Percentiles rank a stretch among this genome's conserved stretches.
phyloP scores from a whole-genome alignment of 2,329 filamentous ascomycete species.

The Herpotrichia juniperi region DNA sequence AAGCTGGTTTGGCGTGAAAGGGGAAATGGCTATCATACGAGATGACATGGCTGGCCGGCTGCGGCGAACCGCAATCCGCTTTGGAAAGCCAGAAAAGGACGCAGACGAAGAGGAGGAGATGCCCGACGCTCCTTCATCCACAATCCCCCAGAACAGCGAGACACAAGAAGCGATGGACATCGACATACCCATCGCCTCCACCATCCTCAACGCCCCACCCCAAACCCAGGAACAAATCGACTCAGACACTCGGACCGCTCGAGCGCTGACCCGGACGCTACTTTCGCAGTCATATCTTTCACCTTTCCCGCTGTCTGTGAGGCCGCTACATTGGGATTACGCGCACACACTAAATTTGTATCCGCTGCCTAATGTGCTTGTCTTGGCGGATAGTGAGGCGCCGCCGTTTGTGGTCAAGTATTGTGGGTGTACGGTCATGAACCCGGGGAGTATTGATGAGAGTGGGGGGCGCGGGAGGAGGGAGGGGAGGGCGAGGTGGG shows the following conservation, averaged over 20 bases:
- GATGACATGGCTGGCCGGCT: constrained; percentile 85
- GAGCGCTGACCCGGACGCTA: constrained; percentile 86
- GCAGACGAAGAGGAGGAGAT: constrained; percentile 35
- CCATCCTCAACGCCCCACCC: constrained; percentile 10
- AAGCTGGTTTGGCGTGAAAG: constrained; percentile 82
- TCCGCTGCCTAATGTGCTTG: constrained; percentile 82
- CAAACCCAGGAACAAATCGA: constrained; percentile 28
- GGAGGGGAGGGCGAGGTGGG: constrained; percentile 74
- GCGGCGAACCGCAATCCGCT: constrained; percentile 74
- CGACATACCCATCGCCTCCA: constrained; percentile 36
- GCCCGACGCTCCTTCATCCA: constrained; percentile 20
- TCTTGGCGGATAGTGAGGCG: constrained; percentile 81
- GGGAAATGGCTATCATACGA: constrained; percentile 85
- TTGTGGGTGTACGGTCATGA: constrained; percentile 95
- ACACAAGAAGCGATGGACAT: constrained; percentile 52
- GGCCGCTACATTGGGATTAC: constrained; percentile 92
- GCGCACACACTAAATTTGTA: constrained; percentile 79
- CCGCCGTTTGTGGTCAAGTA: constrained; percentile 88
- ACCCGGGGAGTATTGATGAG: constrained; percentile 76
- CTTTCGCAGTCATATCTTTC: constrained; percentile 89
- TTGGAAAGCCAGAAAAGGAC: constrained; percentile 59
- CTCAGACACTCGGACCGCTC: constrained; percentile 58
- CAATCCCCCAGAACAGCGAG: constrained; percentile 5
- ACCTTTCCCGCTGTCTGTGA: constrained; percentile 79
- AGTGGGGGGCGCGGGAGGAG: constrained; percentile 65